These are phyloP conservation scores for Prosopis cineraria DNA, from an alignment of 306 rosid species.

Conservation along the genomic window DNA sequence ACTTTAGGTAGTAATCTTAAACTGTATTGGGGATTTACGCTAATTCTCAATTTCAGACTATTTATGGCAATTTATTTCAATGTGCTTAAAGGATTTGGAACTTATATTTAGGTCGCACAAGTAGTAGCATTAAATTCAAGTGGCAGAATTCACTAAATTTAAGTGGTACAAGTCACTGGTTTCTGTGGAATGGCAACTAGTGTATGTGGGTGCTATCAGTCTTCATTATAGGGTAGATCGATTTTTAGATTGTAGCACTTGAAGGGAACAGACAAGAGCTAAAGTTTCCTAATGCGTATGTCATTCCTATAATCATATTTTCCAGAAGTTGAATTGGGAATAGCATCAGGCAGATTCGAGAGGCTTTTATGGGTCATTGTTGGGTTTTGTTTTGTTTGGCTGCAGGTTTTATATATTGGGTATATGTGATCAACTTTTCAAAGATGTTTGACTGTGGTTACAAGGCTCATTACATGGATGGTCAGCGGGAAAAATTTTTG, in stretches of 20 bases:
- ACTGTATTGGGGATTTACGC: neutral
- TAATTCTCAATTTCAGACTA: neutral
- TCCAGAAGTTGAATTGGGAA: slow-evolving; percentile 22
- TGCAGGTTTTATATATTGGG: slow-evolving; percentile 51
- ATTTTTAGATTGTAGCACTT: neutral
- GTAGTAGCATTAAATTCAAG: neutral
- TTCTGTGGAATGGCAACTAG: neutral
- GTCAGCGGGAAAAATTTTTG: slow-evolving; percentile 77
- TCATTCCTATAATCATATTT: slow-evolving; percentile 14
- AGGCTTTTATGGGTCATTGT: slow-evolving; percentile 18
- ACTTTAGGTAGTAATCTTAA: neutral
- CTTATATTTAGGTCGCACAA: neutral
- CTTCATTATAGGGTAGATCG: neutral
- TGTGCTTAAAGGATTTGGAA: neutral
- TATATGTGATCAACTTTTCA: slow-evolving; percentile 46
- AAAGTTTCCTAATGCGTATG: slow-evolving; percentile 17
- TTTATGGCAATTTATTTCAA: too few species aligned
- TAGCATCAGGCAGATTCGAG: slow-evolving; percentile 2
- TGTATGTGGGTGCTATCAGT: neutral
- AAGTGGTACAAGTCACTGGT: neutral
- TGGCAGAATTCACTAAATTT: neutral
- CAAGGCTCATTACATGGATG: slow-evolving; percentile 71
- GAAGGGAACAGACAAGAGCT: neutral
- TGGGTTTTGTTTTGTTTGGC: slow-evolving; percentile 23
- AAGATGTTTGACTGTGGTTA: slow-evolving; percentile 74